These are phyloP conservation scores for Carex myosuroides DNA, from an alignment of 176 grass and related monocot genomes.

Conservation along the genomic window DNA sequence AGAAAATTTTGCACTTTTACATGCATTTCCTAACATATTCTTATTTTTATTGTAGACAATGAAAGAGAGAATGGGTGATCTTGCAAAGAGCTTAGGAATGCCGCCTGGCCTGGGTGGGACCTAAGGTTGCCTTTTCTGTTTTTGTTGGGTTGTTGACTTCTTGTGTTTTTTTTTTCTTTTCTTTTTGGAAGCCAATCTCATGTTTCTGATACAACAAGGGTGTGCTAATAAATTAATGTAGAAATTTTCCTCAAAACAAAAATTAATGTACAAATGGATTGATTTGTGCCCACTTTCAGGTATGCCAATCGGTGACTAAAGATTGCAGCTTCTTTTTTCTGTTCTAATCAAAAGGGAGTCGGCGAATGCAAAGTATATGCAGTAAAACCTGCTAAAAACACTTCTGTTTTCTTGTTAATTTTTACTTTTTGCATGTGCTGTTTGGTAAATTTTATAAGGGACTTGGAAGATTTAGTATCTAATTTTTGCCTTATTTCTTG, in stretches of 20 bases:
- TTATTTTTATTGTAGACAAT: conserved; percentile 50
- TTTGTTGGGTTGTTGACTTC: neutral
- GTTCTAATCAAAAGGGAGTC: neutral
- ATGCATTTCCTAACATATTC: neutral
- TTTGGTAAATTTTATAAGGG: neutral
- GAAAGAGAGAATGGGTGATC: conserved; percentile 98
- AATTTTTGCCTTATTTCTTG: neutral
- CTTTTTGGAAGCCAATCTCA: neutral
- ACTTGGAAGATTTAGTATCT: neutral
- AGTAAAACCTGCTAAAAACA: neutral
- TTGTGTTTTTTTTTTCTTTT: neutral
- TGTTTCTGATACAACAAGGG: neutral
- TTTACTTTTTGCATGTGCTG: neutral
- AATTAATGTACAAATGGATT: neutral
- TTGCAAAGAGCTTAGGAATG: conserved; percentile 94
- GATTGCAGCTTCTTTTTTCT: neutral
- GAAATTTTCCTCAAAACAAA: too few relatives aligned
- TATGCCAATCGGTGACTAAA: neutral
- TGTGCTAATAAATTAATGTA: neutral
- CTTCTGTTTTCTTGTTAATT: neutral
- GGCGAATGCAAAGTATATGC: neutral
- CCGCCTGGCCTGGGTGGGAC: conserved; percentile 59
- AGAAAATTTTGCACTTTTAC: neutral
- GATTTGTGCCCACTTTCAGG: neutral
- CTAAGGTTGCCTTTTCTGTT: neutral